These are phyloP conservation scores for Cutaneotrichosporon sp. DNA, from an alignment of 1,284 basidiomycete genomes.

Conservation along the genomic window DNA sequence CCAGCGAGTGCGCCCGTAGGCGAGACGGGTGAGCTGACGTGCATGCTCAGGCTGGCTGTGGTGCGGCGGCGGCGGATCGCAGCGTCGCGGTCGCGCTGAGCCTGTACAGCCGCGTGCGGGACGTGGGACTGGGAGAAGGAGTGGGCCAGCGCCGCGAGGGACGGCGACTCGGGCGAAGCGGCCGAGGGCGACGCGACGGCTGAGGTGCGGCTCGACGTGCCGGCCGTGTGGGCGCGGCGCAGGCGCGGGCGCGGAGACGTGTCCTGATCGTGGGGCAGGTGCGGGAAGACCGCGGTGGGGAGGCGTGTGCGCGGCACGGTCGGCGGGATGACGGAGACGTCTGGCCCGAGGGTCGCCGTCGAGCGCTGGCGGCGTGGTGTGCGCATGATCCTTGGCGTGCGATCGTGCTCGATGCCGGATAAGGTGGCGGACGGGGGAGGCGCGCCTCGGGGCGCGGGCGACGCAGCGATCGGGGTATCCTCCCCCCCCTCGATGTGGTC, in stretches of 20 bases:
- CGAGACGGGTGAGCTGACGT: slow-evolving; percentile 21
- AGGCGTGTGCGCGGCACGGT: background rate
- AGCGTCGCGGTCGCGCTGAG: background rate
- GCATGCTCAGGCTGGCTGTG: slow-evolving; percentile 15
- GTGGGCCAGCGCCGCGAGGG: background rate
- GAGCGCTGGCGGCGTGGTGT: slow-evolving; percentile 4
- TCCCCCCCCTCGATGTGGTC: background rate
- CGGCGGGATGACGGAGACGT: background rate
- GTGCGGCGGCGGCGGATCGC: slow-evolving; percentile 23
- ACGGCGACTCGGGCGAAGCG: background rate
- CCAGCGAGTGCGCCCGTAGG: slow-evolving; percentile 9
- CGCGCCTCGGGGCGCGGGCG: background rate
- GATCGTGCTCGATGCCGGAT: background rate
- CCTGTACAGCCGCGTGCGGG: background rate
- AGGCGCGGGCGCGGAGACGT: background rate
- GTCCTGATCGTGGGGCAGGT: background rate
- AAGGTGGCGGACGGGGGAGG: background rate
- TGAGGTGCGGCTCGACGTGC: background rate
- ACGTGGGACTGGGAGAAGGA: background rate
- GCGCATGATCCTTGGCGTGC: too few relatives aligned
- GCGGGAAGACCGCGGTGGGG: background rate
- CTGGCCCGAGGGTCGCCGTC: background rate
- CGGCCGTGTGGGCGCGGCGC: slow-evolving; percentile 15
- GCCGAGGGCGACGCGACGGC: background rate
- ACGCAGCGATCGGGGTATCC: slow-evolving; percentile 4